Evolutionary conservation across 2,329 filamentous ascomycete genomes (phyloP).

Genomic region (Cladosporium cucumerinum): DNA sequence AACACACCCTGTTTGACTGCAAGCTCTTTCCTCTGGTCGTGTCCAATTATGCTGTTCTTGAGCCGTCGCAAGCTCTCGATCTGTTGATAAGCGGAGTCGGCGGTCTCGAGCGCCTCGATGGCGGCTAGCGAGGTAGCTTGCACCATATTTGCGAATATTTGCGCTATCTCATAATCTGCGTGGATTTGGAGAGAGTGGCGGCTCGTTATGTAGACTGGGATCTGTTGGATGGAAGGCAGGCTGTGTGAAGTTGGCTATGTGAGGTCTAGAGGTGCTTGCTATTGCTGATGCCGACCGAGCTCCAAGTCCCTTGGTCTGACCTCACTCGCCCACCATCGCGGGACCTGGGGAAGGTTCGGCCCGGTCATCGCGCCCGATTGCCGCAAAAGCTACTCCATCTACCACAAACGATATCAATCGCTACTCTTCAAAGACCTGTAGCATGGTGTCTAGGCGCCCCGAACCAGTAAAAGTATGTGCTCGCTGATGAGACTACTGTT

Average conservation of each 20-base stretch:
- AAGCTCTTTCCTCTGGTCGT: conserved; percentile 78
- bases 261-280: background rate
- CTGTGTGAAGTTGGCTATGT: background rate
- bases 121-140: conserved; percentile 18
- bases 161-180: background rate
- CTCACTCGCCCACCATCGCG: background rate
- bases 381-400: background rate
- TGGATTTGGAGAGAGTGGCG: too few relatives aligned
- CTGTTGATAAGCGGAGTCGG: conserved; percentile 34
- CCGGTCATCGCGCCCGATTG: background rate
- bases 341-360: conserved; percentile 2
- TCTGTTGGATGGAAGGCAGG: background rate
- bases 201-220: background rate
- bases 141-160: conserved; percentile 13
- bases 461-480: background rate
- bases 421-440: background rate
- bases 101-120: conserved; percentile 22
- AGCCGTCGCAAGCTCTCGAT: conserved; percentile 63
- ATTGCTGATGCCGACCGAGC: background rate
- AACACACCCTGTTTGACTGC: conserved; percentile 70
- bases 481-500: background rate
- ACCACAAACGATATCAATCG: background rate
- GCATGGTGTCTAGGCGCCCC: background rate
- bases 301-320: conserved; percentile 3
- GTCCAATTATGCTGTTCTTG: conserved; percentile 87